A percentile compares a stretch with the other conserved stretches of the same genome.
Evolutionary conservation across 148 eudicot genomes (phyloP).

Genomic region (Amaranthus palmeri): DNA sequence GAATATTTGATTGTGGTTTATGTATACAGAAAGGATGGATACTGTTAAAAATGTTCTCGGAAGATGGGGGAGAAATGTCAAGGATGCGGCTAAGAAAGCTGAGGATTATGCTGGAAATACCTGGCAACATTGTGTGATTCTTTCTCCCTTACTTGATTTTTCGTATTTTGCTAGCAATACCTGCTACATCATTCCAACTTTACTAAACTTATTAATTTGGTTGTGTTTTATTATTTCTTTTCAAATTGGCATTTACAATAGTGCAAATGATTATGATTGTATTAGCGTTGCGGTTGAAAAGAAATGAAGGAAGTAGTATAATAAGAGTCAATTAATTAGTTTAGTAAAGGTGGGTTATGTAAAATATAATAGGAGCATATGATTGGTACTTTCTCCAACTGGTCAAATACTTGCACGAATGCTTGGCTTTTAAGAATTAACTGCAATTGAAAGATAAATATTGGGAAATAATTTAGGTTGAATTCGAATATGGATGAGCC

Average conservation of each 20-base stretch:
- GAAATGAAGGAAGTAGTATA: background rate
- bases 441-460: no score
- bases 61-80: constrained; percentile 82
- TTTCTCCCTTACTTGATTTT: constrained; percentile 1
- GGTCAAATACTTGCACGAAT: no score
- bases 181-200: no score
- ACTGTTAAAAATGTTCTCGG: constrained; percentile 59
- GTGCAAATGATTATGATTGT: background rate
- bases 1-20: background rate
- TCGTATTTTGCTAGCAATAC: background rate
- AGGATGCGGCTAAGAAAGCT: constrained; percentile 74
- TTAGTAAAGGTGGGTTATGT: no score
- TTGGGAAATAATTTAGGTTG: no score
- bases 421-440: no score
- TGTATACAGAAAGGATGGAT: constrained; percentile 54
- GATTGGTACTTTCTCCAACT: no score
- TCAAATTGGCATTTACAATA: background rate
- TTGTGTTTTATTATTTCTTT: background rate
- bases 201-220: background rate
- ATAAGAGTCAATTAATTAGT: no score
- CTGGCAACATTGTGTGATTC: constrained; percentile 82
- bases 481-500: no score
- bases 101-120: constrained; percentile 87
- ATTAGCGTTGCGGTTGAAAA: background rate
- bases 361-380: no score